phyloP scores from a whole-genome alignment of 2,329 filamentous ascomycete species.

The Bretziella fagacearum region DNA sequence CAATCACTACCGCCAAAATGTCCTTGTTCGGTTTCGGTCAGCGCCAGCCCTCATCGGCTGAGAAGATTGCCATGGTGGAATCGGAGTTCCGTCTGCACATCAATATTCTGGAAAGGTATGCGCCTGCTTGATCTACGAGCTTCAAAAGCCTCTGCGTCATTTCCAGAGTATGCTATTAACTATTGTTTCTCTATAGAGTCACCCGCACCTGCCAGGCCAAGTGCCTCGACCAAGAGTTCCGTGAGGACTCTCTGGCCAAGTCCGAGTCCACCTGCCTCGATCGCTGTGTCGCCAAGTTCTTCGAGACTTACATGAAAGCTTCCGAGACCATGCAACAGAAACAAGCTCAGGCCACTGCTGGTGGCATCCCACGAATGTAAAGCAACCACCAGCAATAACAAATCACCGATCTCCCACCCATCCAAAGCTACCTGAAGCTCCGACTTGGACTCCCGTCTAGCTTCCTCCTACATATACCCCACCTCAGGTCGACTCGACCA shows the following conservation, averaged over 20 bases:
- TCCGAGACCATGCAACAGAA: slow-evolving; percentile 91
- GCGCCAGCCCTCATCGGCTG: slow-evolving; percentile 78
- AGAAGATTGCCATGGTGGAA: slow-evolving; percentile 95
- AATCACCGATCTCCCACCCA: not conserved
- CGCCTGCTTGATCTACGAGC: slow-evolving; percentile 5
- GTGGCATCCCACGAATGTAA: slow-evolving; percentile 13
- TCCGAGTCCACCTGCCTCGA: slow-evolving; percentile 97
- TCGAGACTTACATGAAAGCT: slow-evolving; percentile 96
- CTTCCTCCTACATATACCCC: slow-evolving; percentile 3
- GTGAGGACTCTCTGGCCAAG: slow-evolving; percentile 94
- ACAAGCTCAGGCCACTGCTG: slow-evolving; percentile 38
- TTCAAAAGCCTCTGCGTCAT: too few species aligned
- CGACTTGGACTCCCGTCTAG: not conserved
- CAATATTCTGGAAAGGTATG: slow-evolving; percentile 94
- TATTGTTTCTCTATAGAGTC: slow-evolving; percentile 35
- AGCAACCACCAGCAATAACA: not conserved
- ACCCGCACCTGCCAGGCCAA: slow-evolving; percentile 82
- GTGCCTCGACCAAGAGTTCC: slow-evolving; percentile 84
- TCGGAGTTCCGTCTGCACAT: slow-evolving; percentile 95
- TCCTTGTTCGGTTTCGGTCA: slow-evolving; percentile 34
- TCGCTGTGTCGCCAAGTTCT: slow-evolving; percentile 94
- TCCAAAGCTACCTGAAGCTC: not conserved
- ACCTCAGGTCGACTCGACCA: not conserved
- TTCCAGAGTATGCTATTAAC: not conserved
- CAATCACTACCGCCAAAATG: slow-evolving; percentile 21